These are phyloP conservation scores for Closterium sp. DNA, from an alignment of 139 green algal genomes.

Conservation along the genomic window DNA sequence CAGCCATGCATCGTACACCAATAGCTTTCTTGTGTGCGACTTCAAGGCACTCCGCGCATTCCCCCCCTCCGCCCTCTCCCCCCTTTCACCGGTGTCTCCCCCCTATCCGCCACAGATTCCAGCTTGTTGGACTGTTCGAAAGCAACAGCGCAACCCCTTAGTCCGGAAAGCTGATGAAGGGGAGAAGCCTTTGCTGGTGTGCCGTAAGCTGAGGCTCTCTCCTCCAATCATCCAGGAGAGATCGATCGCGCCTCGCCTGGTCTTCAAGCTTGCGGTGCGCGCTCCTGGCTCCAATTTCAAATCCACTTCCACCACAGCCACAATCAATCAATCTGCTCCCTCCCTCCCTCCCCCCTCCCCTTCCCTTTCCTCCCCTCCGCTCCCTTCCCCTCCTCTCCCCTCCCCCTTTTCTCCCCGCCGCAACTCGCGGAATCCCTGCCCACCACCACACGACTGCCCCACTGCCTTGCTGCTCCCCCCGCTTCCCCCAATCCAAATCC, in stretches of 20 bases:
- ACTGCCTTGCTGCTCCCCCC: background rate
- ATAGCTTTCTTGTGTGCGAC: too few species aligned
- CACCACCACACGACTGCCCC: background rate
- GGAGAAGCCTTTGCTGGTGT: background rate
- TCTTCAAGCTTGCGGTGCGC: background rate
- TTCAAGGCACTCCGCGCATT: background rate
- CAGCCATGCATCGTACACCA: background rate
- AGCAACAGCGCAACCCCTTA: too few species aligned
- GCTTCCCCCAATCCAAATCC: background rate
- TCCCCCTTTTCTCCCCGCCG: too few species aligned
- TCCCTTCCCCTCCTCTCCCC: too few species aligned
- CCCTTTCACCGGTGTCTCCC: background rate
- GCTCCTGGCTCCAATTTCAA: background rate
- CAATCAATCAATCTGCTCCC: background rate
- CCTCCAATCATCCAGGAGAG: too few species aligned
- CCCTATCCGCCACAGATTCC: too few species aligned
- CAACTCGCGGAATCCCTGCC: too few species aligned
- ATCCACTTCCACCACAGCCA: too few species aligned
- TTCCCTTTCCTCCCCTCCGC: too few species aligned
- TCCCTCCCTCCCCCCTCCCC: background rate
- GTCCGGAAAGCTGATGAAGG: too few species aligned
- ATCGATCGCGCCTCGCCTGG: background rate
- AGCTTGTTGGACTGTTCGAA: too few species aligned
- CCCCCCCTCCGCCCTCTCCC: too few species aligned
- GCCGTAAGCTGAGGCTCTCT: background rate